Conservation (phyloP, 2,329 filamentous ascomycete species). For the Ophiostoma sp. region DNA sequence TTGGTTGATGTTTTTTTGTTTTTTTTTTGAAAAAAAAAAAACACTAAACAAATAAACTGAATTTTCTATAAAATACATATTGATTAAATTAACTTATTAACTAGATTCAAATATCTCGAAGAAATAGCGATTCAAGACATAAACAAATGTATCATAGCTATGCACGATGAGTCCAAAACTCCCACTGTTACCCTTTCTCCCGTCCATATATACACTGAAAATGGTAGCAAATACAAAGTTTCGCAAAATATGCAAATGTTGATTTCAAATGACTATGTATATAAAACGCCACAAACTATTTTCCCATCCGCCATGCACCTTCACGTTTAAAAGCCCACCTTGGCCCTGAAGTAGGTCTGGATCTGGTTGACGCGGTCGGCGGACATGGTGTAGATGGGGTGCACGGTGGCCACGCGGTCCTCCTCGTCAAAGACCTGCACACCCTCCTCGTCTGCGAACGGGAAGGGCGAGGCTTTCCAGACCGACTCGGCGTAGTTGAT, state of each 20-base stretch:
- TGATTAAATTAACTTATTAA: too few relatives aligned
- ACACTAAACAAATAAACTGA: too few relatives aligned
- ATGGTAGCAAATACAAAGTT: background rate
- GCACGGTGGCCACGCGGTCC: constrained; percentile 69
- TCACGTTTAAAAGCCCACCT: constrained; percentile 51
- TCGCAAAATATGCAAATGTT: background rate
- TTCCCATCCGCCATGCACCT: background rate
- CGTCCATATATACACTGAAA: too few relatives aligned
- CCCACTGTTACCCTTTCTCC: too few relatives aligned
- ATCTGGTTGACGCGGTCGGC: constrained; percentile 66
- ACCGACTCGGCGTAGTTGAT: constrained; percentile 8
- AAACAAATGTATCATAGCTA: too few relatives aligned
- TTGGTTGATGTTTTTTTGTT: background rate
- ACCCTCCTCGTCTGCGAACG: constrained; percentile 50
- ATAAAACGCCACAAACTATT: background rate
- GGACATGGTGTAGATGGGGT: constrained; percentile 85
- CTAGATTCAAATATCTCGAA: too few relatives aligned
- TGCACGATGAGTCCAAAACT: too few relatives aligned
- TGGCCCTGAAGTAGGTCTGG: constrained; percentile 63
- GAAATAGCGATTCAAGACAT: too few relatives aligned
- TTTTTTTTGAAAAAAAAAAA: background rate
- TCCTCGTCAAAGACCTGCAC: constrained; percentile 67
- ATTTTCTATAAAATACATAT: too few relatives aligned
- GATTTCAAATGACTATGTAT: background rate
- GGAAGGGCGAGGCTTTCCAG: constrained; percentile 52